A percentile compares a stretch with the other conserved stretches of the same genome.
phyloP scores from a whole-genome alignment of 2,329 filamentous ascomycete species.

The Bisporella sp. region DNA sequence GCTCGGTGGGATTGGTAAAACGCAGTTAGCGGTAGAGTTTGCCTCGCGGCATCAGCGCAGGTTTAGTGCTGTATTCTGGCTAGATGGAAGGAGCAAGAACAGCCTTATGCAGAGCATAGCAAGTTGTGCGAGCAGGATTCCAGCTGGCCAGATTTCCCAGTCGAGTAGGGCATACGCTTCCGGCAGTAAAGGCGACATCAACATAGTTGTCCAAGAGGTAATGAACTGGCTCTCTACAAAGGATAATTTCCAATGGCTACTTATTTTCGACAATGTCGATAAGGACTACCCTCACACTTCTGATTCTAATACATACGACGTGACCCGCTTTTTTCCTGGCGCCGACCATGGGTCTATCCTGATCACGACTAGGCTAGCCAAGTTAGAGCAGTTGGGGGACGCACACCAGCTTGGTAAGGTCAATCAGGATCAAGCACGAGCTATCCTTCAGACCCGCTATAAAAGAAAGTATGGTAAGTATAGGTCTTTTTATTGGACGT shows the following conservation, averaged over 20 bases:
- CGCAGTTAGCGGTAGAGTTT: slow-evolving; percentile 29
- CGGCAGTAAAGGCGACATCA: neutral
- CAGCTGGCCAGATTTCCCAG: slow-evolving; percentile 4
- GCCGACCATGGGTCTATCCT: slow-evolving; percentile 27
- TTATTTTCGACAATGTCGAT: slow-evolving; percentile 31
- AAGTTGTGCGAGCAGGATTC: slow-evolving; percentile 3
- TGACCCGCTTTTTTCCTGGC: slow-evolving; percentile 27
- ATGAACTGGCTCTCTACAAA: slow-evolving; percentile 4
- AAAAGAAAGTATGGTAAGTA: slow-evolving; percentile 1
- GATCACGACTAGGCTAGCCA: slow-evolving; percentile 13
- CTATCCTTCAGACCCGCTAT: slow-evolving; percentile 3
- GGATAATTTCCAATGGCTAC: slow-evolving; percentile 27
- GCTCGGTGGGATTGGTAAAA: slow-evolving; percentile 26
- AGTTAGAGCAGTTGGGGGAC: slow-evolving; percentile 5
- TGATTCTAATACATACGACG: slow-evolving; percentile 7
- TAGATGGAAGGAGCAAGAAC: neutral
- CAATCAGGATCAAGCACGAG: slow-evolving; percentile 2
- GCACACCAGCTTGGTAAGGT: slow-evolving; percentile 3
- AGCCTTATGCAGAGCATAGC: slow-evolving; percentile 3
- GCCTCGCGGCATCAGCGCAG: slow-evolving; percentile 9
- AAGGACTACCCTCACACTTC: slow-evolving; percentile 2
- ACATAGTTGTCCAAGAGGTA: slow-evolving; percentile 5
- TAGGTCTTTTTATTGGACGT: neutral
- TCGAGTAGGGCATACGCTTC: slow-evolving; percentile 1
- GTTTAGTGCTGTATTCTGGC: neutral